Percentiles rank a stretch among this genome's conserved stretches.
Evolutionary conservation across 768 basidiomycete genomes (phyloP).

Genomic region (Pulveroboletus frians): DNA sequence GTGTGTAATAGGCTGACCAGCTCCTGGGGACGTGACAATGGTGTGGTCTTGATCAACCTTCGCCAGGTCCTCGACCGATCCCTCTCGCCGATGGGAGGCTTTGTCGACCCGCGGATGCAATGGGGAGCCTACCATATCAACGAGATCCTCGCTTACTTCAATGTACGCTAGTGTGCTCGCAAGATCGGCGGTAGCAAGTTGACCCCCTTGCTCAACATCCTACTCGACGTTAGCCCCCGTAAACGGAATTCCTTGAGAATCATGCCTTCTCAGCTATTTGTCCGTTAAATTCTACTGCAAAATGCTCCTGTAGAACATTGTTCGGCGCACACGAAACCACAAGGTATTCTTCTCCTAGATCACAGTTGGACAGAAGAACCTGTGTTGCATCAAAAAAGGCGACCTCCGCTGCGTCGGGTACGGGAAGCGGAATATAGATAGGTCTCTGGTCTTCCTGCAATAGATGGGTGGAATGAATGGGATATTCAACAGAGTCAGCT

Average conservation of each 20-base stretch:
- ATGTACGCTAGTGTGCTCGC: background rate
- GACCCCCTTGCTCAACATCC: slow-evolving; percentile 1
- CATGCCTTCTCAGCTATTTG: background rate
- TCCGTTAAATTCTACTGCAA: background rate
- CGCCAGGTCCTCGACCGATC: no score
- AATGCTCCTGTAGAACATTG: background rate
- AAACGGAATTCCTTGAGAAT: background rate
- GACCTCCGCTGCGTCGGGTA: slow-evolving; percentile 13
- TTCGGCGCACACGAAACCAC: background rate
- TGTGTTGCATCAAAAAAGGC: slow-evolving; percentile 13
- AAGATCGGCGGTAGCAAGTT: background rate
- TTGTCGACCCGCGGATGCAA: background rate
- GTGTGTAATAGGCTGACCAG: background rate
- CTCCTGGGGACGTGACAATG: no score
- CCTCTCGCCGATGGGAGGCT: background rate
- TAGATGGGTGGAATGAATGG: background rate
- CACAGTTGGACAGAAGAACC: background rate
- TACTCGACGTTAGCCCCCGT: background rate
- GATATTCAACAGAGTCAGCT: background rate
- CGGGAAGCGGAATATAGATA: slow-evolving; percentile 11
- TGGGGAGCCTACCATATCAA: slow-evolving; percentile 5
- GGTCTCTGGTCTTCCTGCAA: slow-evolving; percentile 2
- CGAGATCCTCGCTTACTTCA: background rate
- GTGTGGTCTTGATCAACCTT: no score
- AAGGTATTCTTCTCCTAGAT: background rate